phyloP scores from a whole-genome alignment of 352 stramenopile species.

The Bremia lactucae region DNA sequence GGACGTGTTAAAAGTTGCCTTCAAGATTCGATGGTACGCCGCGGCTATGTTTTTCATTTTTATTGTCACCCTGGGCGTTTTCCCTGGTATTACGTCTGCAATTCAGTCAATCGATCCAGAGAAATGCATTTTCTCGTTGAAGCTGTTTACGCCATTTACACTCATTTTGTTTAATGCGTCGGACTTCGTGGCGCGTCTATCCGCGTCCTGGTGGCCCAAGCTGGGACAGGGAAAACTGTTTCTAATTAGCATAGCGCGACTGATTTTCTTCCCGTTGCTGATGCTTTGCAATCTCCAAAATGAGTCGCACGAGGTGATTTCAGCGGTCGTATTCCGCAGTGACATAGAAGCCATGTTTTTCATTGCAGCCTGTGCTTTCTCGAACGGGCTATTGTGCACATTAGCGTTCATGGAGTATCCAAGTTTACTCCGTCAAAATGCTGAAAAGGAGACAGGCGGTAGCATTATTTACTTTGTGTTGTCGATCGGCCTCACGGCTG shows the following conservation, averaged over 20 bases:
- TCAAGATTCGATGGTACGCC: constrained; percentile 52
- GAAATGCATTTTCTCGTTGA: constrained; percentile 35
- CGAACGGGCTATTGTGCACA: constrained; percentile 64
- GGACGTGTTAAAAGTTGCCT: constrained; percentile 40
- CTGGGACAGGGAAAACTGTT: constrained; percentile 31
- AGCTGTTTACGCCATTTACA: constrained; percentile 65
- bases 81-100: constrained; percentile 63
- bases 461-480: constrained; percentile 81
- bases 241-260: constrained; percentile 25
- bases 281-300: constrained; percentile 75
- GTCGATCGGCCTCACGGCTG: constrained; percentile 53
- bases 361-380: constrained; percentile 44
- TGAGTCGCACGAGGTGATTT: constrained; percentile 50
- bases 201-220: constrained; percentile 27
- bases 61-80: constrained; percentile 61
- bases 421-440: constrained; percentile 32
- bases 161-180: constrained; percentile 74
- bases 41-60: constrained; percentile 66
- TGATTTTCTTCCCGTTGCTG: constrained; percentile 52
- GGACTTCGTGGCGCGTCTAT: constrained; percentile 56
- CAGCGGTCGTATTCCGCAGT: constrained; percentile 60
- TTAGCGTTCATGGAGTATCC: constrained; percentile 76
- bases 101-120: constrained; percentile 46
- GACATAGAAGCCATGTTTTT: constrained; percentile 53
- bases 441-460: constrained; percentile 61